Evolutionary conservation across 345 rosid species (phyloP).

Genomic region (Eucalyptus curtisii): DNA sequence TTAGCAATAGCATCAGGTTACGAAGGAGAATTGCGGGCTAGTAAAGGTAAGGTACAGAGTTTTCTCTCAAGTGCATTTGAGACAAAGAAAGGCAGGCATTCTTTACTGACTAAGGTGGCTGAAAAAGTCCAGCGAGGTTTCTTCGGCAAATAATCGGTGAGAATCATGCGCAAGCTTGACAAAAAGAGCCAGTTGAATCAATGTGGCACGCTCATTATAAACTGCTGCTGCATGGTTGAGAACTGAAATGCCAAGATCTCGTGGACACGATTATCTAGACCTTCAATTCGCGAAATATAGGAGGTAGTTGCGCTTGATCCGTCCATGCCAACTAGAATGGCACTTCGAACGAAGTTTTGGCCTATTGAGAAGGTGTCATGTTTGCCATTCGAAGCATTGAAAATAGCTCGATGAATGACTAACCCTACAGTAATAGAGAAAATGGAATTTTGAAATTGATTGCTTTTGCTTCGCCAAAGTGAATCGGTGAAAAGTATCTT

Average conservation of each 20-base stretch:
- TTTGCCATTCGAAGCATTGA: neutral
- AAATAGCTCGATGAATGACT: neutral
- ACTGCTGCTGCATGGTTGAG: neutral
- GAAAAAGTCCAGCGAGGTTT: neutral
- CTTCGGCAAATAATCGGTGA: neutral
- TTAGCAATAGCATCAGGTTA: neutral
- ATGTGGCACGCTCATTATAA: neutral
- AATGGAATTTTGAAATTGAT: neutral
- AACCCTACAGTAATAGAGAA: neutral
- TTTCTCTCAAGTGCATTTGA: neutral
- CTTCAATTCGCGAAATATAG: neutral
- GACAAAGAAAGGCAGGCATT: neutral
- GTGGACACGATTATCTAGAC: neutral
- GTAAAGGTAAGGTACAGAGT: neutral
- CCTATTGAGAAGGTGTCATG: neutral
- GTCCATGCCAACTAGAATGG: neutral
- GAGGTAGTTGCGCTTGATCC: neutral
- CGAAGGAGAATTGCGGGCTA: neutral
- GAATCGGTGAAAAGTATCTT: neutral
- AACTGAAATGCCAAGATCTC: slow-evolving; percentile 24
- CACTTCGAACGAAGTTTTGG: neutral
- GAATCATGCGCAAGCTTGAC: neutral
- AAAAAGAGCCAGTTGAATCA: neutral
- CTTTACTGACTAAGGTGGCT: neutral
- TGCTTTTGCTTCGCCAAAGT: neutral